Evolutionary conservation across 2,329 filamentous ascomycete genomes (phyloP), one percentile per base, ranked within the genome.

Genomic region (Aspergillus sp.): DNA sequence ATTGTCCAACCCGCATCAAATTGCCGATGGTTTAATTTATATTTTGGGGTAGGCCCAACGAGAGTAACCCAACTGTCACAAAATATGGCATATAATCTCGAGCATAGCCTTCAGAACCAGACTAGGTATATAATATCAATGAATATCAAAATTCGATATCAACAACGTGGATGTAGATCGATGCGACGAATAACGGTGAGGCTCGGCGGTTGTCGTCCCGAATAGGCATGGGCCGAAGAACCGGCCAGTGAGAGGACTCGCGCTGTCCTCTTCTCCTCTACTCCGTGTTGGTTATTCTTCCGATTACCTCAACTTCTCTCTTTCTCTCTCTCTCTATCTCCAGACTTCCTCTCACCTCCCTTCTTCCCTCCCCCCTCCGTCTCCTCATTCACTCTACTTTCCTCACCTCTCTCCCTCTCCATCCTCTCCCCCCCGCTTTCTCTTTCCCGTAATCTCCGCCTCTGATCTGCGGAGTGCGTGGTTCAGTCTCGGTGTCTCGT

Each of bases 401-500:
- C 46, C 42, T 49, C 43, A 53, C 42, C 47, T 41, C 43, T 35
- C 47, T 51, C 44, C 42, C 49, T 42, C 47, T 35, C 33, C 33
- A 36, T 55, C 50, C 51, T 48, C 49, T 51, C 59, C 47, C 45
- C 40, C 42, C 55, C 53, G 46, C 36, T 44, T 42, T 38, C 53
- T 36, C 38, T 46, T 22, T 22, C 22, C 22, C 24, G 36, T 35
- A 55, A 47, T 58, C 50, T 36, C 52, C 60, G 49, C 45, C 35
- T 53, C 58, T 49, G 56, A 49, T 55, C 62, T 50, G 49, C 54
- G 40, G 40, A 20, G 11, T 42, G 16, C 17, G 40, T 42, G 40
- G 22, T 22, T 13, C 40, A 22, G 7, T 6, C 40, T 11, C 19
- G 16, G 45, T 52, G 49, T 53, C 54, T 54, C 54, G 47, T 55